A percentile compares a stretch with the other conserved stretches of the same genome.
phyloP scores from a whole-genome alignment of 2,329 filamentous ascomycete species.

The Aspergillus texensis region DNA sequence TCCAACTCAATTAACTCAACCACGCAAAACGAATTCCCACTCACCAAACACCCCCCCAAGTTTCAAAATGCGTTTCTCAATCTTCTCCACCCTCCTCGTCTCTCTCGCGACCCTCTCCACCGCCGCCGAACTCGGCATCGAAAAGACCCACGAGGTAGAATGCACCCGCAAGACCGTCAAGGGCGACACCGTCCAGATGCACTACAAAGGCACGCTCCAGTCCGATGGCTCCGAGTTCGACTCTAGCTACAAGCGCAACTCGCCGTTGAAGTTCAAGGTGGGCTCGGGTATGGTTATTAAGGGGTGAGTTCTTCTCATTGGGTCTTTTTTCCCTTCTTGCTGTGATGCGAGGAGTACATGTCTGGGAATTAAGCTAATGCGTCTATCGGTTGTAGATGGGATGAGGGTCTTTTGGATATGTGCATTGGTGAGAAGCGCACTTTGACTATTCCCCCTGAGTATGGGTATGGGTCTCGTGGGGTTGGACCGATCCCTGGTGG shows the following conservation, averaged over 20 bases:
- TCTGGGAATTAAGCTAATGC: not conserved
- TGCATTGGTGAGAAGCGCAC: conserved; percentile 92
- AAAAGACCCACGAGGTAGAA: conserved; percentile 72
- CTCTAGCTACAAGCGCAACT: conserved; percentile 74
- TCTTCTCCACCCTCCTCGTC: conserved; percentile 42
- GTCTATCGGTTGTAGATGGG: conserved; percentile 65
- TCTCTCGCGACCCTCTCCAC: conserved; percentile 54
- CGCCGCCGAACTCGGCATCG: conserved; percentile 66
- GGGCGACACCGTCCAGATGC: conserved; percentile 81
- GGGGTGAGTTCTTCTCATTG: conserved; percentile 60
- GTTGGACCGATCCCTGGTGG: conserved; percentile 83
- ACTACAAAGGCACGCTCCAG: conserved; percentile 83
- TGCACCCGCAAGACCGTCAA: conserved; percentile 76
- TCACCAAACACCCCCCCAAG: conserved; percentile 7
- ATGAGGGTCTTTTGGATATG: conserved; percentile 87
- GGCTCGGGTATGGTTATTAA: conserved; percentile 84
- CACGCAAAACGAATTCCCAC: not conserved
- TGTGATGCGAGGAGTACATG: not conserved
- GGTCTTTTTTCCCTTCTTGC: conserved; percentile 1
- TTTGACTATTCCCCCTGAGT: conserved; percentile 83
- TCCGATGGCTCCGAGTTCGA: conserved; percentile 79
- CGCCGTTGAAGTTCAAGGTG: conserved; percentile 77
- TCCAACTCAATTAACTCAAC: not conserved
- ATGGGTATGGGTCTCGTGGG: conserved; percentile 76
- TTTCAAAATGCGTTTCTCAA: conserved; percentile 47